phyloP scores from a whole-genome alignment of 2,329 filamentous ascomycete genomes.

The Alternaria brassicae region DNA sequence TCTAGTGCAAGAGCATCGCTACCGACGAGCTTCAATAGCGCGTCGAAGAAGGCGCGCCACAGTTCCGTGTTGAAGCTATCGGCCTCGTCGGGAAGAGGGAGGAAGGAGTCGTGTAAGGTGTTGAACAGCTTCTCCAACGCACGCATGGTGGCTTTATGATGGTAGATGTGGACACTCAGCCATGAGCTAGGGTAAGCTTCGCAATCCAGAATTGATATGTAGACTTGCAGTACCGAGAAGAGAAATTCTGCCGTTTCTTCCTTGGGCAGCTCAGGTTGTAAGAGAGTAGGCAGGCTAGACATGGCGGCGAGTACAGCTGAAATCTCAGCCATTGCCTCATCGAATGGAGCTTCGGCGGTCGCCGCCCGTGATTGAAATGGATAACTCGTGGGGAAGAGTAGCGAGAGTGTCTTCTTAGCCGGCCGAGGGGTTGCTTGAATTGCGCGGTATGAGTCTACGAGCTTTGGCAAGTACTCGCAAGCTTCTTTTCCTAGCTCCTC shows the following conservation, averaged over 20 bases:
- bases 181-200: slow-evolving; percentile 89
- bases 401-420: slow-evolving; percentile 70
- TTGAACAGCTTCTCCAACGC: slow-evolving; percentile 82
- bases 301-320: slow-evolving; percentile 85
- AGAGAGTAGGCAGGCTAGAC: slow-evolving; percentile 74
- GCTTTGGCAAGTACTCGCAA: slow-evolving; percentile 87
- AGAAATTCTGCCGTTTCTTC: slow-evolving; percentile 78
- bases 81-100: slow-evolving; percentile 89
- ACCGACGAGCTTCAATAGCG: slow-evolving; percentile 85
- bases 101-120: slow-evolving; percentile 80
- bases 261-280: slow-evolving; percentile 76
- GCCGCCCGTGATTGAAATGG: slow-evolving; percentile 82
- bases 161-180: slow-evolving; percentile 92
- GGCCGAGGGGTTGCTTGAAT: slow-evolving; percentile 71
- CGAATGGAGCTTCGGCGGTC: slow-evolving; percentile 68
- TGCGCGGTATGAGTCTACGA: slow-evolving; percentile 85
- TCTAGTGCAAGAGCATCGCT: slow-evolving; percentile 90
- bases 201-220: slow-evolving; percentile 87
- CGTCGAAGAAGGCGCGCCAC: slow-evolving; percentile 93
- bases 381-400: slow-evolving; percentile 88
- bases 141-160: slow-evolving; percentile 88
- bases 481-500: slow-evolving; percentile 80
- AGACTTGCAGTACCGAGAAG: slow-evolving; percentile 79
- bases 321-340: slow-evolving; percentile 87
- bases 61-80: slow-evolving; percentile 91